These are phyloP conservation scores for Fistulinella cinereoalba DNA, from an alignment of 1,284 basidiomycete species.

Conservation along the genomic window DNA sequence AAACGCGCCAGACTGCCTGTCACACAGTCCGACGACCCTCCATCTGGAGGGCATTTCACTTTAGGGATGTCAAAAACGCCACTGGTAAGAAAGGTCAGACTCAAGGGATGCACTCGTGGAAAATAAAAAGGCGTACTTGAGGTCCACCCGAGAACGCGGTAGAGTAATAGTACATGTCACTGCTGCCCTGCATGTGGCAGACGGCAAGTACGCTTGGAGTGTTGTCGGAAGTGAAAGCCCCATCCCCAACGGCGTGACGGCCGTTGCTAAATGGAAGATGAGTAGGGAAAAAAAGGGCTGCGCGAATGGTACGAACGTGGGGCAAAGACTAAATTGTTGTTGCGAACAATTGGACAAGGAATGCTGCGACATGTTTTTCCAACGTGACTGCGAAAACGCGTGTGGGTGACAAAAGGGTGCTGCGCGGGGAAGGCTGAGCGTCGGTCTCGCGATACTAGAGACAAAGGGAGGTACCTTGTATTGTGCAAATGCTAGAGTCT, in stretches of 20 bases:
- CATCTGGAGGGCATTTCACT: slow-evolving; percentile 84
- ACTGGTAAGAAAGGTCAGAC: slow-evolving; percentile 42
- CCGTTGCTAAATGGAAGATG: slow-evolving; percentile 64
- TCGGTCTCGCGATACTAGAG: neutral
- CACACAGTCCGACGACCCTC: slow-evolving; percentile 91
- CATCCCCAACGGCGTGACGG: slow-evolving; percentile 91
- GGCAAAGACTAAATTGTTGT: slow-evolving; percentile 85
- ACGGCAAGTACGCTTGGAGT: slow-evolving; percentile 78
- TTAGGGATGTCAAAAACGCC: slow-evolving; percentile 89
- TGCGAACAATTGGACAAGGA: slow-evolving; percentile 66
- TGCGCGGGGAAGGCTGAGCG: slow-evolving; percentile 2
- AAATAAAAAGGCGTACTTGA: slow-evolving; percentile 50
- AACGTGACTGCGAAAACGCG: slow-evolving; percentile 53
- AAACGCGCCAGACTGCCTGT: slow-evolving; percentile 79
- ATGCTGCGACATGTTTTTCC: slow-evolving; percentile 74
- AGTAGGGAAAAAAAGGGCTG: slow-evolving; percentile 2
- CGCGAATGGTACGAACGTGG: slow-evolving; percentile 56
- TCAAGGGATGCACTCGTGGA: slow-evolving; percentile 3
- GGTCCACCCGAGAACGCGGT: slow-evolving; percentile 87
- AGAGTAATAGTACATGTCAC: slow-evolving; percentile 83
- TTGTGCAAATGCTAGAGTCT: neutral
- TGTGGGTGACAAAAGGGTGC: slow-evolving; percentile 2
- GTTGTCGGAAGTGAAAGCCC: slow-evolving; percentile 78
- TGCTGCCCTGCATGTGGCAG: slow-evolving; percentile 73
- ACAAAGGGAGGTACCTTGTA: slow-evolving; percentile 8